Conservation (phyloP, 495 filamentous ascomycete genomes). For the Aspergillus egyptiacus region DNA sequence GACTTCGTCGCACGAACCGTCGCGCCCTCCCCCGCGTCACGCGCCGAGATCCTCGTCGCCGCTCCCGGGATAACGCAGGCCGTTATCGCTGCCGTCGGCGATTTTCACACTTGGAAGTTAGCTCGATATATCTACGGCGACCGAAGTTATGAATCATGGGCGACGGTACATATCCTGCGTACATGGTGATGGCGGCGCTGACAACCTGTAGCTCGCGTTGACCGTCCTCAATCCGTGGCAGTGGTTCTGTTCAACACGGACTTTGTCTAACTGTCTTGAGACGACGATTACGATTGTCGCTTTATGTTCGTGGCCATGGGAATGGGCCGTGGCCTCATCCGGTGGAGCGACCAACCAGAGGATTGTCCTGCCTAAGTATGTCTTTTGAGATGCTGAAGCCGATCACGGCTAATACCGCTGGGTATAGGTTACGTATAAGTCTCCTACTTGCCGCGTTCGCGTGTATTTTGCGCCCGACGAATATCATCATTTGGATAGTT, state of each 20-base stretch:
- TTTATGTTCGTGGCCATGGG: constrained; percentile 84
- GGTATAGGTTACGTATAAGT: constrained; percentile 56
- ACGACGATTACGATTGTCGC: constrained; percentile 78
- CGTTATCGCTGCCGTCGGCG: constrained; percentile 67
- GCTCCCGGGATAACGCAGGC: constrained; percentile 74
- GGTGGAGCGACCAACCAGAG: neutral
- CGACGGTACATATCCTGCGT: constrained; percentile 49
- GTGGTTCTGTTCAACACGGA: constrained; percentile 91
- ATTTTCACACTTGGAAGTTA: constrained; percentile 87
- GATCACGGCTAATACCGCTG: neutral
- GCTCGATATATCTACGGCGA: constrained; percentile 66
- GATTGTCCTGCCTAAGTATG: constrained; percentile 16
- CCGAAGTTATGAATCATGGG: constrained; percentile 57
- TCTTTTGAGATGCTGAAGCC: neutral
- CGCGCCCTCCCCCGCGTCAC: constrained; percentile 41
- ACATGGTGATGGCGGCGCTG: neutral
- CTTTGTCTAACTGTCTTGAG: constrained; percentile 90
- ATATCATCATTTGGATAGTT: constrained; percentile 75
- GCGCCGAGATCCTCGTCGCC: constrained; percentile 59
- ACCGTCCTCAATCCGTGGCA: constrained; percentile 87
- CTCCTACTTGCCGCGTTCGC: constrained; percentile 74
- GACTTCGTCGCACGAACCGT: constrained; percentile 47
- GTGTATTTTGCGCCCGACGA: constrained; percentile 85
- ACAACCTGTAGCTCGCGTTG: constrained; percentile 46
- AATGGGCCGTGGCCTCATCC: constrained; percentile 36